Base-by-base conservation (phyloP, 2,329 filamentous ascomycete genomes). In the Fusarium devonianum region DNA sequence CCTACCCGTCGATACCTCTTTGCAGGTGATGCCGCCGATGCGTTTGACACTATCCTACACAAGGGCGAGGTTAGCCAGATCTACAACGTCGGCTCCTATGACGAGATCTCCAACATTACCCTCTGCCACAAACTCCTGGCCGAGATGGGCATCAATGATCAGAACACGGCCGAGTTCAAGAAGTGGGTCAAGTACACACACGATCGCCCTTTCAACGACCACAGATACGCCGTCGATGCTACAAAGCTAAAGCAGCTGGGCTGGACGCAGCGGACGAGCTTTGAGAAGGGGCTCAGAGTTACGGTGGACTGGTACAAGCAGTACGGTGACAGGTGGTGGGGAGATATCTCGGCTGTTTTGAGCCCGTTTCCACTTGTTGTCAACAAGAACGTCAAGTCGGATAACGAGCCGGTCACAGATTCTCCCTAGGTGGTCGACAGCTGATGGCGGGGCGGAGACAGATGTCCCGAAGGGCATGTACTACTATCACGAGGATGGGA, bases 41-140 rank as follows among this genome's bases (percentile, higher is more conserved):
- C 89, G 2, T 88, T 93, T 64, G 89, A 94, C 73, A 91, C 88
- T 1, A 91, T 94, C 64, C 79, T 94, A 17, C 90, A 94, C 78
- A 86, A 84, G 63, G 90, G 90, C 14, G 74, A 79, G 38, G 76
- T 89, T 23, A 88, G 89, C 1, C 86, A 92, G 64, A 83, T 89
- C 52, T 94, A 94, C 78, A 94, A 94, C 58, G 87, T 94, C 8
- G 87, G 87, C 33, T 92, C 90, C 0, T 80, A 82, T 52, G 87
- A 92, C 67, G 89, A 92, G 68, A 81, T 92, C 35, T 89, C 87
- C 57, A 92, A 92, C 67, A 74, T 88, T n/a, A 78, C 85, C 3
- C 77, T 93, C 5, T 89, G 88, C 71, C 72, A 75, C 50, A 82
- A 80, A 68, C 76, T 93, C n/a, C 77, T 92, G 18, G 75, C 77